Evolutionary conservation across 2,329 filamentous ascomycete genomes (phyloP), one percentile per base, ranked within the genome.

Genomic region (Penicillium rolfsii): DNA sequence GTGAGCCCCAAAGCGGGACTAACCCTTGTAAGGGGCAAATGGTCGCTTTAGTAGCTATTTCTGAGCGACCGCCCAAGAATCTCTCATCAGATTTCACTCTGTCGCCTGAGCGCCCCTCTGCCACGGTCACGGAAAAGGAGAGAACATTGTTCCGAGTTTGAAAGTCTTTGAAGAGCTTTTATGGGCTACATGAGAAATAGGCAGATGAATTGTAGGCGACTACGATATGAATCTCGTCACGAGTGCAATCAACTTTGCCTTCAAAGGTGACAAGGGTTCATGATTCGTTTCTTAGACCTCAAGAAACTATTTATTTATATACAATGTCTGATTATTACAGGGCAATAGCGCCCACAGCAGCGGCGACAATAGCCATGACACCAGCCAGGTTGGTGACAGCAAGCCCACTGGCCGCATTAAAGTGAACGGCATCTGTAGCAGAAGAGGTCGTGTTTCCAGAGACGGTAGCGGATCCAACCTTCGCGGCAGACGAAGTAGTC

Each of bases 11-110:
- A 48, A 38, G 22, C 16, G 36, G 62, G 38, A 64, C 61, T 3
- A 63, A 62, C 3, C 53, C 54, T 8, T 67, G 66, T 26, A 66
- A 66, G 56, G 58, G 66, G 65, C 64, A 26, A 54, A 70, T 74
- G 56, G 66, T 68, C 12, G 65, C 67, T 7, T 46, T 73, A 9
- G 55, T 73, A 28, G 63, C 66, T 1, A 60, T 67, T 6, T 66
- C 68, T 5, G 63, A 64, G 35, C 46, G 28, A 57, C 60, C 46
- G 19, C 49, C 52, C 22, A 48, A 35, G 45, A 48, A 60, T 40
- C 43, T 7, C 14, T 12, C 26, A 54, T 63, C 60, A 14, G 55
- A 58, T 33, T n/a, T 26, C 28, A 49, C 30, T 16, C 55, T 45
- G n/a, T 52, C 64, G 36, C 52, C 61, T 8, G 55, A 12, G 14